Base-by-base conservation (phyloP, 805 yeast species). In the Torulaspora delbrueckii region DNA sequence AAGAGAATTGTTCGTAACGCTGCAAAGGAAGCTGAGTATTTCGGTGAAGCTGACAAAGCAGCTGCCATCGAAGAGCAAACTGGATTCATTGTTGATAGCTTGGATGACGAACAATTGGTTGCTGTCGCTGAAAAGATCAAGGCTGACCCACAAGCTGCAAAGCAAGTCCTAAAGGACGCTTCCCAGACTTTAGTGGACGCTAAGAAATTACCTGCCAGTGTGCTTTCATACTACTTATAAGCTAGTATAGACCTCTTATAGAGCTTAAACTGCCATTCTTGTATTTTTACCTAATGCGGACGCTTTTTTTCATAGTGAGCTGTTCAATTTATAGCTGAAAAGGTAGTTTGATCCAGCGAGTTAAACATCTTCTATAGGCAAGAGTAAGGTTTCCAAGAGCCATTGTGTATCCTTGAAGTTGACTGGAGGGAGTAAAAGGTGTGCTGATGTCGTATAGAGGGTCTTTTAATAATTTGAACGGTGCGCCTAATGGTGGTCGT, bases 1-100 rank as follows among this genome's bases (percentile, higher is more conserved):
- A 87, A 86, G 83, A 84, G 96, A 76, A 69, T 82, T 34, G 70
- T 93, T 55, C 87, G 98, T 79, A 70, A 71, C 58, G 75, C 89
- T 48, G 87, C 81, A 55, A 88, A 90, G 76, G 96, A 86, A 36
- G 80, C 75, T 57, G 85, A 76, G 47, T 88, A 87, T 78, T 89
- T 88, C 57, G 93, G 93, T 57, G 88, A 83, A 59, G 84, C 82
- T 48, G 78, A 70, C 50, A 78, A 79, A 51, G 76, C 91, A 40
- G 74, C 79, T 48, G 69, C 72, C 48, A 82, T 85, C 56, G 95
- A 86, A 54, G 80, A 80, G 50, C 98, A 93, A 66, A 68, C 88
- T 55, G 95, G 83, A 53, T 72, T 81, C 52, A 73, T 93, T 56
- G 76, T 90, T 56, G 96, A 87, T 47, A 70, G 81, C 53, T 75